phyloP scores from a whole-genome alignment of 148 eudicot species.

The Cornus suecica region DNA sequence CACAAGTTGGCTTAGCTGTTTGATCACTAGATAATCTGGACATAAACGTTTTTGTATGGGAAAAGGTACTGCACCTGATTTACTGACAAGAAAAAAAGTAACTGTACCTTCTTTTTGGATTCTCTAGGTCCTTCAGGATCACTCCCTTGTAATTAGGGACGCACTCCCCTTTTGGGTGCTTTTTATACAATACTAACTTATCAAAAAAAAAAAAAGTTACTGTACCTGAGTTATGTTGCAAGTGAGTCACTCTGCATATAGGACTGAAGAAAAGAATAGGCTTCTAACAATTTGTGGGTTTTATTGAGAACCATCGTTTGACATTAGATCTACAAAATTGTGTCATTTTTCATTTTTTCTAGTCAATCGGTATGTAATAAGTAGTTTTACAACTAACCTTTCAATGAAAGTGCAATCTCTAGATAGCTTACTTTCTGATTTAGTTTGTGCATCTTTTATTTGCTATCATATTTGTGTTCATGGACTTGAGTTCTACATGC shows the following conservation, averaged over 20 bases:
- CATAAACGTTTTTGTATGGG: not conserved
- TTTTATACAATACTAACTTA: no score
- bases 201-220: not conserved
- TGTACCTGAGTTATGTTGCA: not conserved
- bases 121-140: no score
- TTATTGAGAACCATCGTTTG: not conserved
- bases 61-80: no score
- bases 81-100: no score
- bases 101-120: no score
- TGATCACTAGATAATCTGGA: not conserved
- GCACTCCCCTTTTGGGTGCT: no score
- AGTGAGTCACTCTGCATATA: not conserved
- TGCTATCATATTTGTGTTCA: slow-evolving; percentile 1
- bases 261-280: not conserved
- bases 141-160: no score
- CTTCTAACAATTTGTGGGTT: not conserved
- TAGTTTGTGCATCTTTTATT: not conserved
- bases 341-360: not conserved
- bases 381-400: not conserved
- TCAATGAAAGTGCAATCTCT: not conserved
- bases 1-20: not conserved
- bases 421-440: not conserved
- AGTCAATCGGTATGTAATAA: not conserved
- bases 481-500: not conserved
- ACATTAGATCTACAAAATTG: not conserved